Evolutionary conservation across 768 basidiomycete species (phyloP).

Genomic region (Kwoniella bestiolae): DNA sequence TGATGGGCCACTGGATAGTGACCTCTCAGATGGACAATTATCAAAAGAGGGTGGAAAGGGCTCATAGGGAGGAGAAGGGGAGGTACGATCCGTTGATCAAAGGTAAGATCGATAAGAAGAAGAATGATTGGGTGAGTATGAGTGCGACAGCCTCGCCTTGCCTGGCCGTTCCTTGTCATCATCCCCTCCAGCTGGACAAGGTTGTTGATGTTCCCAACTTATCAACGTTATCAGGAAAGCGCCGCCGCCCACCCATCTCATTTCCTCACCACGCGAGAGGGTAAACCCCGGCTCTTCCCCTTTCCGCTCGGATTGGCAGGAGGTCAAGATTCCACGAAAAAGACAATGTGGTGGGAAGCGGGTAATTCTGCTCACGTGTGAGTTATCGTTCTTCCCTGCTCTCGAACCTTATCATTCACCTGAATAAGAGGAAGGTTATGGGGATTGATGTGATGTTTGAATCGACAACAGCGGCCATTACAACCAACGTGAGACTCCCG

Average conservation of each 20-base stretch:
- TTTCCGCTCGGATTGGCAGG: slow-evolving; percentile 50
- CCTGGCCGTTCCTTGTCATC: too few species aligned
- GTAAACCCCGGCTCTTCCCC: slow-evolving; percentile 49
- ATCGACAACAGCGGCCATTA: slow-evolving; percentile 41
- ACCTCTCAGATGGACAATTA: slow-evolving; percentile 20
- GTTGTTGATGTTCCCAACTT: too few species aligned
- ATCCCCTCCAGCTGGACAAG: too few species aligned
- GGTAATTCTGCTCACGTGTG: slow-evolving; percentile 51
- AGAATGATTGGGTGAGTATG: slow-evolving; percentile 37
- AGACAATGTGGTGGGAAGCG: slow-evolving; percentile 52
- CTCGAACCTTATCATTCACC: too few species aligned
- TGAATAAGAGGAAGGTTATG: too few species aligned
- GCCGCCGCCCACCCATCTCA: slow-evolving; percentile 41
- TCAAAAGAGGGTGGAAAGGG: slow-evolving; percentile 12
- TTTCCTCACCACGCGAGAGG: slow-evolving; percentile 48
- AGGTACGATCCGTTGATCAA: slow-evolving; percentile 23
- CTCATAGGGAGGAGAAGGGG: slow-evolving; percentile 6
- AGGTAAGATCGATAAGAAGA: slow-evolving; percentile 21
- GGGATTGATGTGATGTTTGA: too few species aligned
- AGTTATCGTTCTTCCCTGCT: slow-evolving; percentile 24
- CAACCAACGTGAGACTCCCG: slow-evolving; percentile 45
- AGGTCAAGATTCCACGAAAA: slow-evolving; percentile 22
- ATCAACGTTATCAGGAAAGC: slow-evolving; percentile 28
- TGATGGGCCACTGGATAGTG: slow-evolving; percentile 32
- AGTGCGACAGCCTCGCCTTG: not conserved